Evolutionary conservation across 768 basidiomycete genomes (phyloP).

Genomic region (Calocera cornea): DNA sequence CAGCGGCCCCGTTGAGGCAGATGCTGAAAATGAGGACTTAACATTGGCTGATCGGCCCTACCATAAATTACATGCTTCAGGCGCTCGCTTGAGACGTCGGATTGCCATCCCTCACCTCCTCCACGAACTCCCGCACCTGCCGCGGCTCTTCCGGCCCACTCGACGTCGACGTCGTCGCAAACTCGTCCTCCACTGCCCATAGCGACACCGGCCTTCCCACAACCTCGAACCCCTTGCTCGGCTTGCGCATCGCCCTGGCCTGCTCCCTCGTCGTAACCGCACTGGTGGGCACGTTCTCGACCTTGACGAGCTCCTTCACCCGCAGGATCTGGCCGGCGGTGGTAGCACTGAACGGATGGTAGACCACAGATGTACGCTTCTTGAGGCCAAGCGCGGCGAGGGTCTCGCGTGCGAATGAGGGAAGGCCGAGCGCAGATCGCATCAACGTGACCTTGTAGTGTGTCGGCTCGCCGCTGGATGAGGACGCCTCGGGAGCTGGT

Average conservation of each 20-base stretch:
- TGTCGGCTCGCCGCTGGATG: constrained; percentile 26
- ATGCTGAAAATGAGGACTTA: background rate
- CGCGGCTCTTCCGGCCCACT: background rate
- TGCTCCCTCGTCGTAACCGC: constrained; percentile 57
- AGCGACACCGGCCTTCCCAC: constrained; percentile 7
- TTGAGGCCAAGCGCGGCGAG: constrained; percentile 73
- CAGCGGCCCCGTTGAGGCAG: background rate
- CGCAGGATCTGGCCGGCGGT: constrained; percentile 73
- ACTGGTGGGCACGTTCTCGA: constrained; percentile 63
- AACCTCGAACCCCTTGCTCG: constrained; percentile 55
- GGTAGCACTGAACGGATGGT: constrained; percentile 56
- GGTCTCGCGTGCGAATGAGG: constrained; percentile 54
- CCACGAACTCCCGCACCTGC: background rate
- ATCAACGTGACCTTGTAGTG: constrained; percentile 84
- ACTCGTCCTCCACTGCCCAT: background rate
- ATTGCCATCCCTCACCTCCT: background rate
- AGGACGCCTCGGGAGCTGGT: background rate
- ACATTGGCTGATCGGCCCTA: background rate
- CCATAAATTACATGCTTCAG: constrained; percentile 1
- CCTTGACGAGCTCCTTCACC: constrained; percentile 82
- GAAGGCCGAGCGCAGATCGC: constrained; percentile 76
- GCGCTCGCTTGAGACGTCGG: background rate
- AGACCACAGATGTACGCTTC: constrained; percentile 71
- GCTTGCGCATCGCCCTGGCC: constrained; percentile 51
- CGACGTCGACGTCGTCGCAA: background rate